These are phyloP conservation scores for Ustilago vetiveriae DNA, from an alignment of 1,284 basidiomycete species.

Conservation along the genomic window DNA sequence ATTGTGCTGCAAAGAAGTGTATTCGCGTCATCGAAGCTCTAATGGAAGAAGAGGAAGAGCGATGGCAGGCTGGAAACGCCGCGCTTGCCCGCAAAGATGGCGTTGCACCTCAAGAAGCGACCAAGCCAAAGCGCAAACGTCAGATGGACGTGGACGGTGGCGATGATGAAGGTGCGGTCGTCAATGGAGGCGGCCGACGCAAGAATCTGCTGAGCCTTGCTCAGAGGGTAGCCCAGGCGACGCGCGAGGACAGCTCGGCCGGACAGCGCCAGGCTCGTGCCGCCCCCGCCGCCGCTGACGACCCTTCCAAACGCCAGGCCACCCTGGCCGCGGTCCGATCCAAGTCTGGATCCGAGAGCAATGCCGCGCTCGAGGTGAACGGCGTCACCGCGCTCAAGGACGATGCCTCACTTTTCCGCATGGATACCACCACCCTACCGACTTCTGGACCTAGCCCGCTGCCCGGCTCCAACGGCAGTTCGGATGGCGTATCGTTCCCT, in stretches of 20 bases:
- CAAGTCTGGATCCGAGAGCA: slow-evolving; percentile 11
- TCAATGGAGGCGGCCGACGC: slow-evolving; percentile 20
- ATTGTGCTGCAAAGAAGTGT: slow-evolving; percentile 49
- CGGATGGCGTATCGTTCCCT: slow-evolving; percentile 38
- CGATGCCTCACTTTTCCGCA: slow-evolving; percentile 28
- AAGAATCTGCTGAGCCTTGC: slow-evolving; percentile 59
- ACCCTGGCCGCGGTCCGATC: slow-evolving; percentile 32
- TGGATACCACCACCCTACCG: slow-evolving; percentile 38
- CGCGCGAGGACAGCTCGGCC: slow-evolving; percentile 22
- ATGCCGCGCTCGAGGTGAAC: slow-evolving; percentile 26
- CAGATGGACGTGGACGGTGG: slow-evolving; percentile 35
- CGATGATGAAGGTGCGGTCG: slow-evolving; percentile 17
- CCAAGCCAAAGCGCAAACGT: slow-evolving; percentile 45
- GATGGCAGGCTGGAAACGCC: slow-evolving; percentile 52
- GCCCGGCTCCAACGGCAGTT: background rate
- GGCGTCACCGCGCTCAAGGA: slow-evolving; percentile 43
- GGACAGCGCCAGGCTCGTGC: slow-evolving; percentile 12
- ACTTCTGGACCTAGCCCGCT: slow-evolving; percentile 21
- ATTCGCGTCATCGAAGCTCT: slow-evolving; percentile 62
- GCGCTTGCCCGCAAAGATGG: slow-evolving; percentile 27
- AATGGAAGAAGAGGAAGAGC: slow-evolving; percentile 60
- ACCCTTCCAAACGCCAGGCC: slow-evolving; percentile 37
- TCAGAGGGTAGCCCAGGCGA: slow-evolving; percentile 53
- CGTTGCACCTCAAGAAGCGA: slow-evolving; percentile 7
- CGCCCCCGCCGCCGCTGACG: slow-evolving; percentile 8